These are phyloP conservation scores for Boletus patriciae DNA, from an alignment of 768 basidiomycete species.

Conservation along the genomic window DNA sequence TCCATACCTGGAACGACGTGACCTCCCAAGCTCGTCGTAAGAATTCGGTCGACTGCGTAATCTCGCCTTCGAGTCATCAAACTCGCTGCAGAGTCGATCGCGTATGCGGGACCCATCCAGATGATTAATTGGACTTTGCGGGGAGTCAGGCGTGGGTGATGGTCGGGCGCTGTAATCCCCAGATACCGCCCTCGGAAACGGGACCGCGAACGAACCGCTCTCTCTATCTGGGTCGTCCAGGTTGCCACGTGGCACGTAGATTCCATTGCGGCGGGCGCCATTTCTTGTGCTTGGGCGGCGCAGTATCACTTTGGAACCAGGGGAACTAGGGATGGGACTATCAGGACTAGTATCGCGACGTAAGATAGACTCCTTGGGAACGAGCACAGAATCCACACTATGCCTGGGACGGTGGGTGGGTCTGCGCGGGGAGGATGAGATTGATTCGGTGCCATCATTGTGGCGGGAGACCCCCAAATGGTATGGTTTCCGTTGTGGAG, in stretches of 20 bases:
- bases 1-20: slow-evolving; percentile 64
- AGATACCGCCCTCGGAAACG: slow-evolving; percentile 64
- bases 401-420: slow-evolving; percentile 66
- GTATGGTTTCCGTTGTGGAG: slow-evolving; percentile 57
- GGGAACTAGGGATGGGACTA: slow-evolving; percentile 35
- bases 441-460: slow-evolving; percentile 48
- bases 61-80: slow-evolving; percentile 55
- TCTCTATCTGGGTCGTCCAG: slow-evolving; percentile 37
- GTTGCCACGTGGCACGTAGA: slow-evolving; percentile 44
- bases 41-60: slow-evolving; percentile 62
- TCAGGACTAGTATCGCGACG: slow-evolving; percentile 63
- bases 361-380: slow-evolving; percentile 49
- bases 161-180: slow-evolving; percentile 43
- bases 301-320: slow-evolving; percentile 47
- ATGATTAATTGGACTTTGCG: slow-evolving; percentile 29
- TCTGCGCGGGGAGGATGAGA: slow-evolving; percentile 42
- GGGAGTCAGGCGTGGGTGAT: slow-evolving; percentile 41
- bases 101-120: slow-evolving; percentile 42
- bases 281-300: slow-evolving; percentile 60
- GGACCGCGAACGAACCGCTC: slow-evolving; percentile 46
- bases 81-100: slow-evolving; percentile 72
- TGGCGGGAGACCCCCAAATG: slow-evolving; percentile 46
- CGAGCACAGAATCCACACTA: slow-evolving; percentile 54
- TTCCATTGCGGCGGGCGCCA: slow-evolving; percentile 46
- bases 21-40: slow-evolving; percentile 64